Base-by-base conservation (phyloP, 345 rosid species). In the Aquilaria yunnanensis region DNA sequence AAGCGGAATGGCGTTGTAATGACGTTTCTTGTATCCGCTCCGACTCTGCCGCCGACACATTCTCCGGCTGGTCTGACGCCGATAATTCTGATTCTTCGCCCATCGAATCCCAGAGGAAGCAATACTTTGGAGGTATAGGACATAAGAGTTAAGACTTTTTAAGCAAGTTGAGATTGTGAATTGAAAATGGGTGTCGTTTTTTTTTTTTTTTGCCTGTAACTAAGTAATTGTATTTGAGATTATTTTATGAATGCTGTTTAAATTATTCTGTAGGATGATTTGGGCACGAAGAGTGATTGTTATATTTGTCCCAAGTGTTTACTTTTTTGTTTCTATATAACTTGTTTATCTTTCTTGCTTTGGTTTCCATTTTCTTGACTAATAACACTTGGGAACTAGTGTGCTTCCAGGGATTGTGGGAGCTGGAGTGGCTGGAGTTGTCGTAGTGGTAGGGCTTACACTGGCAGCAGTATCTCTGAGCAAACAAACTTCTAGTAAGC, bases 341-440 rank as follows among this genome's bases (percentile, higher is more conserved):
- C 3, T 45, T 43, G 13, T 61, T 45, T 50, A 61, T 30, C 45
- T 14, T 63, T 43, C 29, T 23, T 10, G 29, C 5, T 12, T 6
- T 56, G 32, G 14, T 61, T 32, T 72, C 54, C 66, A 60, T 73
- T 52, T 72, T 65, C 67, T 81, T 77, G 84, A 75, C 84, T 78
- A 74, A 79, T 90, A 81, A 90, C 84, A 81, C 70, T 80, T 23
- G 67, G 67, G 33, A 72, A 84, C 72, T 90, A 88, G 96, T 78
- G 81, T 75, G 76, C 71, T 83, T 80, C 80, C 97, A 90, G 99
- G 95, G 69, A 80, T 81, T 43, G 84, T 81, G 56, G 88, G 89
- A 47, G 91, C 87, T 67, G 96, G 89, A 76, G 75, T 85, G 8
- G 91, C 82, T 61, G 96, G 87, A 55, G 45, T 88, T 63, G 32